Evolutionary conservation across 371 early-diverging fungal species (phyloP).

Genomic region (Enterocytospora artemiae): DNA sequence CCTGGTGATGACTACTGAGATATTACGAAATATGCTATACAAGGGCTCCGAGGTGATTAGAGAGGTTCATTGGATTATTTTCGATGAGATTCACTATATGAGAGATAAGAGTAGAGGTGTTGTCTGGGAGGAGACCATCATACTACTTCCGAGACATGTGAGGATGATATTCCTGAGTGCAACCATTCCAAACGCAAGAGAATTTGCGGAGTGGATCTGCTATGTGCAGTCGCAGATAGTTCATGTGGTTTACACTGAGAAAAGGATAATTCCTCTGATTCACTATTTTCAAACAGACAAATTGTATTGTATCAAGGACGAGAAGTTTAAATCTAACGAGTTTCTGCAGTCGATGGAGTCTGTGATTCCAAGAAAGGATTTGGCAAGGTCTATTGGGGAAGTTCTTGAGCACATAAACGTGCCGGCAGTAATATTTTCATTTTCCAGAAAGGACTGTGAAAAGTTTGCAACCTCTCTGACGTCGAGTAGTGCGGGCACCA

Average conservation of each 20-base stretch:
- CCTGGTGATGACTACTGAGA: constrained; percentile 99
- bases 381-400: constrained; percentile 56
- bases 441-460: constrained; percentile 90
- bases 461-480: constrained; percentile 72
- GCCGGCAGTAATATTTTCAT: constrained; percentile 96
- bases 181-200: constrained; percentile 96
- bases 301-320: constrained; percentile 51
- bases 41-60: constrained; percentile 90
- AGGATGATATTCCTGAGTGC: constrained; percentile 92
- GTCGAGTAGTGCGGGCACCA: no score
- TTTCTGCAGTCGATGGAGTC: constrained; percentile 74
- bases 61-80: constrained; percentile 96
- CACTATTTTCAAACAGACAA: constrained; percentile 59
- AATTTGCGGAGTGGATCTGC: constrained; percentile 98
- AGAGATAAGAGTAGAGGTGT: constrained; percentile 78
- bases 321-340: constrained; percentile 78
- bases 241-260: constrained; percentile 97
- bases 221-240: constrained; percentile 84
- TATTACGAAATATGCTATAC: constrained; percentile 94
- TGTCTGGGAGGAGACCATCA: constrained; percentile 99
- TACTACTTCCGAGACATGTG: constrained; percentile 71
- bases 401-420: constrained; percentile 42
- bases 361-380: constrained; percentile 60
- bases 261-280: constrained; percentile 90
- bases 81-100: constrained; percentile 99